These are phyloP conservation scores for Fraxinus albicans DNA, from an alignment of 305 asterid genomes.

Conservation along the genomic window DNA sequence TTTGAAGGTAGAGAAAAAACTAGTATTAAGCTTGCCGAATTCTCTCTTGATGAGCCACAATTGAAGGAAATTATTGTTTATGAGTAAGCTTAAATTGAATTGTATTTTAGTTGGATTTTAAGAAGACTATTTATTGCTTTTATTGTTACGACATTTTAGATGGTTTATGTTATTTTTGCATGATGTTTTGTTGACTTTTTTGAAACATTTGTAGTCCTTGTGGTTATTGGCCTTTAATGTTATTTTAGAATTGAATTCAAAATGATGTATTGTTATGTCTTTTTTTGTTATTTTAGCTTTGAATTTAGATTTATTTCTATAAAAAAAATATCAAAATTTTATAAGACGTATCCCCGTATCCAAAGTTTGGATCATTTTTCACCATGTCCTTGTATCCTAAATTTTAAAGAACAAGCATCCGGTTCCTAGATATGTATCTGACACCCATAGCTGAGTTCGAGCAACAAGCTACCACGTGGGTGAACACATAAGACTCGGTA, in stretches of 20 bases:
- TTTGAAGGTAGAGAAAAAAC: background rate
- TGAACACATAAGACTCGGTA: background rate
- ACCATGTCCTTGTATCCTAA: background rate
- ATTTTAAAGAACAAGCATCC: background rate
- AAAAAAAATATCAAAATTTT: background rate
- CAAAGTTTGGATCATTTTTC: background rate
- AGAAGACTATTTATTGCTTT: background rate
- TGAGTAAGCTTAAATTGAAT: background rate
- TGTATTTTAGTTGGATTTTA: background rate
- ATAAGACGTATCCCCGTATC: background rate
- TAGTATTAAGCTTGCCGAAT: background rate
- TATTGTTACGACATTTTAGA: background rate
- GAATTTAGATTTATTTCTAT: background rate
- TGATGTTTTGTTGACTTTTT: background rate
- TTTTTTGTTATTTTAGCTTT: background rate
- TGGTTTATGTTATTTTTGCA: background rate
- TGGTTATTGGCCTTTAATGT: background rate
- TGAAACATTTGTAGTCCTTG: background rate
- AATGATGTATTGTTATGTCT: background rate
- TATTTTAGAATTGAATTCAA: no score
- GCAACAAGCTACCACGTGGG: background rate
- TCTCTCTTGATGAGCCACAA: background rate
- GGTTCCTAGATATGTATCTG: background rate
- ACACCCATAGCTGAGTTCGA: background rate
- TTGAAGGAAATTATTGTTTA: no score